Percentiles rank a stretch among this genome's conserved stretches.
Conservation (phyloP, 1,139 yeast species). For the Suhomyces panamericanus region DNA sequence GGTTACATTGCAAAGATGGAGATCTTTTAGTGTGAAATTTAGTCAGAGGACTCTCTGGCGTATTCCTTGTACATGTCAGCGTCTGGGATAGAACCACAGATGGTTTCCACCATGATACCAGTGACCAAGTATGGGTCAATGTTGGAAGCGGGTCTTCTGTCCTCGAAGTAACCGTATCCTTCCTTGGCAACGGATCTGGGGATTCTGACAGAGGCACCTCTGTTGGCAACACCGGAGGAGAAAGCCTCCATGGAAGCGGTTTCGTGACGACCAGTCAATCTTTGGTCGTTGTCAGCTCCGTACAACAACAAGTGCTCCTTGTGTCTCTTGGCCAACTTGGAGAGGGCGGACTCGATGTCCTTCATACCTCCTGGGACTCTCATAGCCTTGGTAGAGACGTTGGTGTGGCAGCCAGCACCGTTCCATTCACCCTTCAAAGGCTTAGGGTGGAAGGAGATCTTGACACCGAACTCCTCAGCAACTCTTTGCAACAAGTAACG, state of each 20-base stretch:
- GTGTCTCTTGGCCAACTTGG: conserved; percentile 94
- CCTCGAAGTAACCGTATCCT: conserved; percentile 98
- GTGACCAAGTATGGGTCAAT: conserved; percentile 98
- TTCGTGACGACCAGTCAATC: conserved; percentile 98
- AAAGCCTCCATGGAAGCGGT: conserved; percentile 91
- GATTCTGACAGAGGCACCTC: conserved; percentile 98
- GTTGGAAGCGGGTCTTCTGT: conserved; percentile 99
- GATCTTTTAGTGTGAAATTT: conserved; percentile 5
- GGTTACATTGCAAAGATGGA: background rate
- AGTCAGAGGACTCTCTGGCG: conserved; percentile 63
- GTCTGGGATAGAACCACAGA: conserved; percentile 92
- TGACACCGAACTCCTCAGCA: conserved; percentile 98
- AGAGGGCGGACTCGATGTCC: conserved; percentile 86
- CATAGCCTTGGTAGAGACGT: conserved; percentile 90
- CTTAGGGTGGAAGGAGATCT: conserved; percentile 98
- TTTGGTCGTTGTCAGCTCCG: conserved; percentile 91
- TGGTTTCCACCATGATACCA: conserved; percentile 96
- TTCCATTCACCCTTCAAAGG: conserved; percentile 99
- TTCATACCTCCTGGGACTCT: conserved; percentile 96
- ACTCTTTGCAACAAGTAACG: conserved; percentile 91
- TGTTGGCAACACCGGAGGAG: conserved; percentile 98
- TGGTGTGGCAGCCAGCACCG: conserved; percentile 99
- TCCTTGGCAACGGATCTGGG: conserved; percentile 99
- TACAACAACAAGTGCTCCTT: conserved; percentile 92
- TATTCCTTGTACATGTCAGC: conserved; percentile 92